Conservation (phyloP, 1,284 basidiomycete genomes). For the Puccinia coronata region DNA sequence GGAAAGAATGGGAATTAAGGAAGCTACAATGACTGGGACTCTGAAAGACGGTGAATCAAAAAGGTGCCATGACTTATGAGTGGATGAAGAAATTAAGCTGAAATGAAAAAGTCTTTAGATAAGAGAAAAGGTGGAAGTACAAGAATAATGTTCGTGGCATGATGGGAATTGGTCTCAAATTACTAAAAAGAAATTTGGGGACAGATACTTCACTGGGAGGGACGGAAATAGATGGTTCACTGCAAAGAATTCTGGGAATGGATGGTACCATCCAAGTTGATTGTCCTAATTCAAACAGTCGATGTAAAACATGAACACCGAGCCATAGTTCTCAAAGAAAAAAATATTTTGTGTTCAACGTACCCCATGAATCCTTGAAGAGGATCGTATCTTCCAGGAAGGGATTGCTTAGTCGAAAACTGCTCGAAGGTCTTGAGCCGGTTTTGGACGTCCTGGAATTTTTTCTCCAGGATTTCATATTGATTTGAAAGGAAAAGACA, state of each 20-base stretch:
- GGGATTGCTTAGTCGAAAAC: constrained; percentile 15
- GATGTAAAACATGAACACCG: not conserved
- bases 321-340: not conserved
- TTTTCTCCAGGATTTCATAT: constrained; percentile 36
- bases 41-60: not conserved
- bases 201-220: not conserved
- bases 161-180: not conserved
- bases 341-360: not conserved
- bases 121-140: not conserved
- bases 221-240: not conserved
- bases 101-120: constrained; percentile 2
- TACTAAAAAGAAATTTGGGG: not conserved
- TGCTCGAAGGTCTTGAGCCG: constrained; percentile 19
- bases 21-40: constrained; percentile 11
- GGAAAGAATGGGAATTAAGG: not conserved
- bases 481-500: constrained; percentile 34
- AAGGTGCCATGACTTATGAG: not conserved
- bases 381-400: constrained; percentile 25
- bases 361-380: constrained; percentile 18
- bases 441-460: constrained; percentile 25
- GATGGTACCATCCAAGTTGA: constrained; percentile 11
- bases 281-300: not conserved
- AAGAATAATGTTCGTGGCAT: not conserved
- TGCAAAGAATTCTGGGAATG: constrained; percentile 13
- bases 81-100: not conserved